These are phyloP conservation scores for Spergularia marina DNA, from an alignment of 148 eudicot species.

Conservation along the genomic window DNA sequence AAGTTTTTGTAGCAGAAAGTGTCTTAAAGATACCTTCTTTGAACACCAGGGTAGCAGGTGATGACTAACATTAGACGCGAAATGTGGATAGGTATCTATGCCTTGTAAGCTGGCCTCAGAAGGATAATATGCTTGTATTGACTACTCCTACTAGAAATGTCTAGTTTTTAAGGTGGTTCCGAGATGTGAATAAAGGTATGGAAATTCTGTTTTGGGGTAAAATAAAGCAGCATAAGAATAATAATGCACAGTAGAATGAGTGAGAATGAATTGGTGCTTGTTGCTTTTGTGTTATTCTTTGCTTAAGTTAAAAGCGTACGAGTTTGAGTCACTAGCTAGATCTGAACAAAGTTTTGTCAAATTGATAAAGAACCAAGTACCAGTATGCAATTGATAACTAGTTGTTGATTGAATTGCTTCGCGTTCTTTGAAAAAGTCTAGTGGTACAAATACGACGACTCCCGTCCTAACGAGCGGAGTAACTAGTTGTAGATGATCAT, in stretches of 20 bases:
- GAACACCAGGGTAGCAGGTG: neutral
- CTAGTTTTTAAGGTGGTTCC: neutral
- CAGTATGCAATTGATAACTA: neutral
- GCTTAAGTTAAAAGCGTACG: conserved; percentile 30
- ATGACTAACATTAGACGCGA: neutral
- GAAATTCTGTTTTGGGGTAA: conserved; percentile 8
- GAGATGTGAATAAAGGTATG: conserved; percentile 10
- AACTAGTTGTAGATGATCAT: too few relatives aligned
- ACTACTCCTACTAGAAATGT: neutral
- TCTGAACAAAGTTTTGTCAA: conserved; percentile 8
- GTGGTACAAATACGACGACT: too few relatives aligned
- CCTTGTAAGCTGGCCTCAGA: neutral
- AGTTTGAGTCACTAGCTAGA: conserved; percentile 23
- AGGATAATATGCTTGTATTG: neutral
- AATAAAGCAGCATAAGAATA: conserved; percentile 11
- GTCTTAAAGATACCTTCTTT: conserved; percentile 13
- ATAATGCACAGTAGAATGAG: neutral
- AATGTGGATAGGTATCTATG: neutral
- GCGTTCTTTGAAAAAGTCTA: too few relatives aligned
- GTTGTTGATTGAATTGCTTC: too few relatives aligned
- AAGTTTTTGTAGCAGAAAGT: conserved; percentile 7
- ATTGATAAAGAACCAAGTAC: conserved; percentile 13
- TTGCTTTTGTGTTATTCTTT: conserved; percentile 27
- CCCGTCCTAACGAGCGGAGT: too few relatives aligned
- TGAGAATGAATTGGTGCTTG: conserved; percentile 10